Conservation (phyloP, 306 rosid genomes). For the Heteromeles arbutifolia region DNA sequence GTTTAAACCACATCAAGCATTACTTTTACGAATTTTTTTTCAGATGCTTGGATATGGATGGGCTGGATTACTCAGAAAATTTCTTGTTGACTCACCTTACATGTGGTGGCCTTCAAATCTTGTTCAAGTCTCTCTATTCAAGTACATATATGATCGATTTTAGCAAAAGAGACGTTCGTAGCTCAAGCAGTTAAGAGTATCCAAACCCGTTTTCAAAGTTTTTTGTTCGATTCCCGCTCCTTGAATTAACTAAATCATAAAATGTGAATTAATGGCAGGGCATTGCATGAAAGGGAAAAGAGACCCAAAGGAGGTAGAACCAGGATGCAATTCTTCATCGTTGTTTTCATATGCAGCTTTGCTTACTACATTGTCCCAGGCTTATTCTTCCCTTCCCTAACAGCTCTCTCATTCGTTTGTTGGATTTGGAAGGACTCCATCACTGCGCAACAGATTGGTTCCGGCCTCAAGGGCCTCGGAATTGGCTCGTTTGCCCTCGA, state of each 20-base stretch:
- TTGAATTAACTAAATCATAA: not conserved
- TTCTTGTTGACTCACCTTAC: slow-evolving; percentile 35
- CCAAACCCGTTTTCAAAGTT: too few species aligned
- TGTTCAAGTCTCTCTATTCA: slow-evolving; percentile 38
- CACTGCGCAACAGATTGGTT: slow-evolving; percentile 31
- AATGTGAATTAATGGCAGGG: slow-evolving; percentile 18
- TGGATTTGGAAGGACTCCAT: slow-evolving; percentile 25
- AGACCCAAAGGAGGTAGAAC: slow-evolving; percentile 32
- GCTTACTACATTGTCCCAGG: slow-evolving; percentile 29
- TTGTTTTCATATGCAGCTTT: slow-evolving; percentile 20
- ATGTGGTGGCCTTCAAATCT: slow-evolving; percentile 43
- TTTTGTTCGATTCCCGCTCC: not conserved
- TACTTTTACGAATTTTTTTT: not conserved
- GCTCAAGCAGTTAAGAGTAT: not conserved
- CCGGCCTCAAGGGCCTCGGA: slow-evolving; percentile 28
- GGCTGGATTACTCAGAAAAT: slow-evolving; percentile 36
- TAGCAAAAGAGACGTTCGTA: not conserved
- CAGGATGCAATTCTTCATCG: slow-evolving; percentile 26
- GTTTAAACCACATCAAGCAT: too few species aligned
- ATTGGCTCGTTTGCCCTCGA: slow-evolving; percentile 34
- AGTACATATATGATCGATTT: slow-evolving; percentile 3
- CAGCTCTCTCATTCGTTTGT: slow-evolving; percentile 22
- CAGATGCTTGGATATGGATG: slow-evolving; percentile 45
- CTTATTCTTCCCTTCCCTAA: slow-evolving; percentile 27
- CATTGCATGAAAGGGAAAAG: slow-evolving; percentile 30